phyloP scores from a whole-genome alignment of 495 filamentous ascomycete species.

The Lichenothelia convexa region DNA sequence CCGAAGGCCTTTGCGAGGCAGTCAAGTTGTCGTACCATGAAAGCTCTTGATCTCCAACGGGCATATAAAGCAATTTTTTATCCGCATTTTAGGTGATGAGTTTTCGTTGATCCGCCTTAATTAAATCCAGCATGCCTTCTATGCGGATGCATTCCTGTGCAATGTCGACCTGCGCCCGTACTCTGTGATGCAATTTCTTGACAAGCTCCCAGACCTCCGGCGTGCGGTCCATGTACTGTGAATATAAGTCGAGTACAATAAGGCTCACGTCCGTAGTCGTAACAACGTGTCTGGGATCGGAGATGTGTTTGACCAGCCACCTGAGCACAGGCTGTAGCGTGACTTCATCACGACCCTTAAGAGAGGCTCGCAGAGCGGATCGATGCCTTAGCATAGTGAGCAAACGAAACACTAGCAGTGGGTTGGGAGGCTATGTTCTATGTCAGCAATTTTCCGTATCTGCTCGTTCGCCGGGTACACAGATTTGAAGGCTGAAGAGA shows the following conservation, averaged over 20 bases:
- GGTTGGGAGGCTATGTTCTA: neutral
- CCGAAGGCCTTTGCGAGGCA: neutral
- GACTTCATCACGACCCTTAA: constrained; percentile 66
- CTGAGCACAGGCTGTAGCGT: constrained; percentile 62
- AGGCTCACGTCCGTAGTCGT: constrained; percentile 64
- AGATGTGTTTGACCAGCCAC: constrained; percentile 65
- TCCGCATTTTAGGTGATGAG: neutral
- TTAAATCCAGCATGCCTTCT: constrained; percentile 68
- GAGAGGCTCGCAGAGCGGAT: constrained; percentile 63
- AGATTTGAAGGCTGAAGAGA: neutral
- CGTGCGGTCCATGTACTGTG: constrained; percentile 57
- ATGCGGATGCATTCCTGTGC: constrained; percentile 62
- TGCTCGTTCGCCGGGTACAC: neutral
- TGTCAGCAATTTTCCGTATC: constrained; percentile 1
- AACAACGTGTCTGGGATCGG: constrained; percentile 57
- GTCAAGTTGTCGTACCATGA: too few relatives aligned
- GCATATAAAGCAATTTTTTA: too few relatives aligned
- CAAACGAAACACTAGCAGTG: constrained; percentile 43
- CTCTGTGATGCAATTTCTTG: constrained; percentile 41
- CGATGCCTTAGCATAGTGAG: constrained; percentile 74
- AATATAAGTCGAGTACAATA: constrained; percentile 71
- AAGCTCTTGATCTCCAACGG: too few relatives aligned
- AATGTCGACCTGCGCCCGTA: constrained; percentile 60
- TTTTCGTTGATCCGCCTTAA: constrained; percentile 27
- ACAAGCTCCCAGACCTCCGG: constrained; percentile 51